These are phyloP conservation scores for Botrytis hyacinthi DNA, from an alignment of 2,329 filamentous ascomycete species.

Conservation along the genomic window DNA sequence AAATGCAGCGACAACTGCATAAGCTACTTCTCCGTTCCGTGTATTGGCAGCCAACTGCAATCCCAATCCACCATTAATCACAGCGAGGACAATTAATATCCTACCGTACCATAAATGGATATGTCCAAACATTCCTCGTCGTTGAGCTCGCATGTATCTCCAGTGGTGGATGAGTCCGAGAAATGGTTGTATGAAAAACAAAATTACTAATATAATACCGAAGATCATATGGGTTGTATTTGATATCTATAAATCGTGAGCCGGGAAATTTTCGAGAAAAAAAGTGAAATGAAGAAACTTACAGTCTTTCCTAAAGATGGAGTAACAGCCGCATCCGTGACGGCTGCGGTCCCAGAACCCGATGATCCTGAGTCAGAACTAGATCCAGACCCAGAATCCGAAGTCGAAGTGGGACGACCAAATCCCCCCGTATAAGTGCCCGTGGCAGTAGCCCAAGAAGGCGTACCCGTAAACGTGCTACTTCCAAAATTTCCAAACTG, in stretches of 20 bases:
- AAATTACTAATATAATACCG: conserved; percentile 53
- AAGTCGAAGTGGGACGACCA: not conserved
- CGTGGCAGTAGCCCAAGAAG: conserved; percentile 15
- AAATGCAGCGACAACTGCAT: conserved; percentile 54
- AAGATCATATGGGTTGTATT: conserved; percentile 53
- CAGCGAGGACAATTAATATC: conserved; percentile 54
- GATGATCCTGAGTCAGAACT: not conserved
- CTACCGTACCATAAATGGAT: conserved; percentile 64
- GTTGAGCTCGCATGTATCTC: conserved; percentile 48
- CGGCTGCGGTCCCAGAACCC: not conserved
- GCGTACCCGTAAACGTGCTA: not conserved
- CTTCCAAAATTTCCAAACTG: conserved; percentile 16
- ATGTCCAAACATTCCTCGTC: conserved; percentile 52
- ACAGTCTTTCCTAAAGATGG: conserved; percentile 37
- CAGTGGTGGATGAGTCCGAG: conserved; percentile 58
- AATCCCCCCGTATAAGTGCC: not conserved
- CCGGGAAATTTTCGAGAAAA: not conserved
- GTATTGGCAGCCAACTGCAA: conserved; percentile 49
- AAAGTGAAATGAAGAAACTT: conserved; percentile 35
- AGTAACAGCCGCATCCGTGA: not conserved
- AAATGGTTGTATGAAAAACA: conserved; percentile 57
- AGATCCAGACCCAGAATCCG: not conserved
- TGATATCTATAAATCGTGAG: conserved; percentile 46
- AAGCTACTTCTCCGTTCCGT: conserved; percentile 49
- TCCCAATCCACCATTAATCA: conserved; percentile 64